Base-by-base conservation (phyloP, 1,139 yeast genomes). In the Pichia sp. region DNA sequence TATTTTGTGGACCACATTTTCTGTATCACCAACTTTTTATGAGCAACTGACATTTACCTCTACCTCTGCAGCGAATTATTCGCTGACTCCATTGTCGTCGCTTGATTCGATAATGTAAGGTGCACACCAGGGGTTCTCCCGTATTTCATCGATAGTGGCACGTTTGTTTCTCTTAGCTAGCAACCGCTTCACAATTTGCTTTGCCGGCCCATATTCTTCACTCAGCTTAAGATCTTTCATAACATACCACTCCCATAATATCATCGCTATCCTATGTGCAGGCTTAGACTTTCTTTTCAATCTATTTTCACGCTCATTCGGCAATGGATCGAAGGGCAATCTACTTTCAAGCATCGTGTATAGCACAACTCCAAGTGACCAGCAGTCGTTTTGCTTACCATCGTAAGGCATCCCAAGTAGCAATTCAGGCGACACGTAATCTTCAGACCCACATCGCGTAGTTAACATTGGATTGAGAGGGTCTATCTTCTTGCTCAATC, bases 361-460 rank as follows among this genome's bases (percentile, higher is more conserved):
- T 1, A 90, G 71, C n/a, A 90, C 74, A 4, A 92, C 98, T 1
- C 98, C 99, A 6, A 90, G 71, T 1, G 97, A 89, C 99, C 99
- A 93, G 15, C 93, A 78, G 67, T 93, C 99, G 46, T 95, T 86
- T 60, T 88, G 81, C 54, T 87, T 79, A 3, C 99, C 99, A 65
- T 92, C 92, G 66, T 93, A 93, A 19, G 89, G 85, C 56, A 89
- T 76, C 0, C 98, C 98, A 83, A 93, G 82, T 45, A 93, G 73
- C 40, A 93, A 73, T 68, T 93, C 99, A 0, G 98, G 99, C 0
- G 97, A 85, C 2, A 93, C 96, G 63, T 93, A 93, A 68, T 93
- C 98, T 60, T 90, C 97, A 1, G 96, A 87, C 0, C 99, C 99
- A 70, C 99, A 93, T 56, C 98, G 73, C 0, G 98, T 92, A 2